Evolutionary conservation across 2,329 filamentous ascomycete species (phyloP), one percentile per base, ranked within the genome.

Genomic region (Alternaria sp.): DNA sequence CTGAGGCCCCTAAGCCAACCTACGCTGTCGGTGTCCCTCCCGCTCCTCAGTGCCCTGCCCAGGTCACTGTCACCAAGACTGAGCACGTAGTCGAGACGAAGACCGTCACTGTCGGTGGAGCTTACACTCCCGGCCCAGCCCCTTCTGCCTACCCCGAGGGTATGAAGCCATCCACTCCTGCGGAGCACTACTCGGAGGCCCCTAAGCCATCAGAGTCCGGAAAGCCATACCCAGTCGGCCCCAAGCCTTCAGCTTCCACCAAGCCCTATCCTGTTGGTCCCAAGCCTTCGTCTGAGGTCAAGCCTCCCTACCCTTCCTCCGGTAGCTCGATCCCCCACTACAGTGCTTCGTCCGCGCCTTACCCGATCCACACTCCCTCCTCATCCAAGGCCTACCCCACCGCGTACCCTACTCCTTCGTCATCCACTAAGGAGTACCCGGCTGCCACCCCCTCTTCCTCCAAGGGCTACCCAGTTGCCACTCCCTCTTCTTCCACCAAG

Each of bases 51-150:
- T 77, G 74, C 73, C 74, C 73, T 9, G 71, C 73, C 32, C 68
- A 67, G 6, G 62, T 66, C n/a, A 77, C 73, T n/a, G 69, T 74
- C 52, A 73, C 70, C 30, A 57, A 72, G 47, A 72, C 69, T 13
- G 61, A 66, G 49, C 55, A 49, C 15, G 61, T 62, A 11, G 65
- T 69, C 17, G 53, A 75, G 68, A 77, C 74, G 26, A 72, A 75
- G 62, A 78, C 75, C 13, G 67, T 77, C 12, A 75, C 56, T 15
- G 25, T 36, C n/a, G 49, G 25, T 17, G 15, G 32, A 15, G 32
- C 19, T 23, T 59, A 62, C 50, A 45, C 56, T 45, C 56, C 56
- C 3, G 49, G 62, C 63, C 28, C 64, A 62, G 10, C 60, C 60
- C 50, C 62, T 44, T 52, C 49, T 25, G 49, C n/a, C 49, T 40